phyloP scores from a whole-genome alignment of 2,329 filamentous ascomycete genomes.

The Beauveria medogensis region DNA sequence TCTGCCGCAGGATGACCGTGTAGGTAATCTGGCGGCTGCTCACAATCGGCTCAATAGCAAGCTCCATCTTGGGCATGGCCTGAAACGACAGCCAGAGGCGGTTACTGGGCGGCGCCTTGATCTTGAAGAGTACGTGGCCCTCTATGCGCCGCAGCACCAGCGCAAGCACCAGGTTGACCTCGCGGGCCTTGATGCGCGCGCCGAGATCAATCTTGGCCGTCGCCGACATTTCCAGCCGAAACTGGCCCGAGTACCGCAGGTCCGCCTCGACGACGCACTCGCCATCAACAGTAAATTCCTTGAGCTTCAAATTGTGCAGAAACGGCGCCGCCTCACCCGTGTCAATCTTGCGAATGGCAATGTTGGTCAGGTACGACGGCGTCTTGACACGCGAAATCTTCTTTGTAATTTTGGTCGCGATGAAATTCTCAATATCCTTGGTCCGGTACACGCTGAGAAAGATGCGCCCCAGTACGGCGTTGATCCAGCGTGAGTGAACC shows the following conservation, averaged over 20 bases:
- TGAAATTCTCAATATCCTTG: conserved; percentile 66
- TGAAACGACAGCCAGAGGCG: conserved; percentile 94
- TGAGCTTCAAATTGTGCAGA: conserved; percentile 80
- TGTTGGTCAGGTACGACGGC: conserved; percentile 78
- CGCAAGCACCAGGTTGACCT: conserved; percentile 82
- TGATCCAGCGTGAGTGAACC: conserved; percentile 84
- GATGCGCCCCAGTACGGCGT: conserved; percentile 79
- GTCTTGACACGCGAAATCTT: conserved; percentile 93
- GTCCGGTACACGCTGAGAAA: conserved; percentile 88
- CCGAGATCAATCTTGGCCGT: conserved; percentile 88
- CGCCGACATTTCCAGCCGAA: conserved; percentile 83
- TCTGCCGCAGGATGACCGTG: conserved; percentile 80
- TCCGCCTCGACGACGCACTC: conserved; percentile 84
- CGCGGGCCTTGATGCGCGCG: conserved; percentile 76
- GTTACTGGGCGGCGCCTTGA: conserved; percentile 94
- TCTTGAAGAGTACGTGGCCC: conserved; percentile 74
- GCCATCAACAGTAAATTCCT: conserved; percentile 84
- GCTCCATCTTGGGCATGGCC: conserved; percentile 85
- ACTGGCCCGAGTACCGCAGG: conserved; percentile 80
- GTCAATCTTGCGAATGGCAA: conserved; percentile 75
- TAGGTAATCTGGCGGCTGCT: conserved; percentile 95
- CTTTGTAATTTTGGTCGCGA: conserved; percentile 83
- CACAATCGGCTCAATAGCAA: conserved; percentile 92
- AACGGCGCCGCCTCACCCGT: conserved; percentile 82
- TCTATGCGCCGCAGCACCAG: conserved; percentile 78